phyloP scores from a whole-genome alignment of 2,329 filamentous ascomycete species.

The Fusarium temperatum region DNA sequence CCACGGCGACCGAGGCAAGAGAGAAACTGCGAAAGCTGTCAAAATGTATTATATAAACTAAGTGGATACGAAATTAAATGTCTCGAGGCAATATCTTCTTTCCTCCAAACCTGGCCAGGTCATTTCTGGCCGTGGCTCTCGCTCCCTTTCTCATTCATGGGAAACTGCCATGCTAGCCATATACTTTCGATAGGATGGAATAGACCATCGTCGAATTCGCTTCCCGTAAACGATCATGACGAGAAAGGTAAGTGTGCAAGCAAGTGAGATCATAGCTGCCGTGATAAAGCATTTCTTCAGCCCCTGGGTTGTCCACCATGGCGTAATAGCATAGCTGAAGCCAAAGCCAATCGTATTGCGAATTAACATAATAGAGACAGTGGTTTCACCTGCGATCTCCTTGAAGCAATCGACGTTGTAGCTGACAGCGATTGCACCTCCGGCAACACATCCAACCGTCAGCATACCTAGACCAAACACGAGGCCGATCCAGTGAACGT shows the following conservation, averaged over 20 bases:
- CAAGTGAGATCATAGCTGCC: neutral
- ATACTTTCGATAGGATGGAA: neutral
- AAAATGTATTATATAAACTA: neutral
- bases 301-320: neutral
- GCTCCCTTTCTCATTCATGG: neutral
- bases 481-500: neutral
- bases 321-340: neutral
- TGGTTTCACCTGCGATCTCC: neutral
- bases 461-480: neutral
- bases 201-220: neutral
- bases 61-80: neutral
- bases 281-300: neutral
- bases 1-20: neutral
- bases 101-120: accelerated
- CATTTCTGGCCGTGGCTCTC: neutral
- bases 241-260: neutral
- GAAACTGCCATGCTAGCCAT: neutral
- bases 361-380: neutral
- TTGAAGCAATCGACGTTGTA: neutral
- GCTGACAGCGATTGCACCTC: neutral
- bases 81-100: too few relatives aligned
- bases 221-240: neutral
- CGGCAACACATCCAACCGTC: neutral
- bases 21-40: neutral
- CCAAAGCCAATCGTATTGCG: neutral